Evolutionary conservation across 2,329 filamentous ascomycete species (phyloP), one percentile per base, ranked within the genome.

Genomic region (Pseudogymnoascus sp.): DNA sequence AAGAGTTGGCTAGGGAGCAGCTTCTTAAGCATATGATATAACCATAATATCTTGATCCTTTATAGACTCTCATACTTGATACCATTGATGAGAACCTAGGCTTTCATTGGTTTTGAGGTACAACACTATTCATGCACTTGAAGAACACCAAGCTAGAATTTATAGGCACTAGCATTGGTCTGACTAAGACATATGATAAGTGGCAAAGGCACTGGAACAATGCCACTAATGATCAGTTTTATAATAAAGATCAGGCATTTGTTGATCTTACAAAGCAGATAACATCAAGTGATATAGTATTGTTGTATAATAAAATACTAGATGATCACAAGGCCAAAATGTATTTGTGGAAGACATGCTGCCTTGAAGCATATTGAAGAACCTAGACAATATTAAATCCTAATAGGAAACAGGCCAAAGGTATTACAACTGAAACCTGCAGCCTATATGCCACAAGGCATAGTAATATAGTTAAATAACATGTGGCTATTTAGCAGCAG

Each of bases 251-350:
- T 17, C 15, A 8, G 41, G 15, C 9, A 27, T 44, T 44, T 27
- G 25, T 44, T 44, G 13, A 42, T 21, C n/a, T 61, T 58, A 29
- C n/a, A 13, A 58, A 61, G 15, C 42, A 61, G 42, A 55, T n/a
- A 13, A 61, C 29, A 7, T 58, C 13, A 8, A 3, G 4, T 2
- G 5, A 58, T 25, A 58, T 0, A 5, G 51, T n/a, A 6, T 36
- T 58, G 3, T 27, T 6, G 13, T 36, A 33, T 3, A 17, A 31
- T 4, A 12, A 10, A 6, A 15, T 36, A 1, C 60, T 9, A 55
- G 27, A 15, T 21, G 33, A 33, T 15, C n/a, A 8, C 10, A 13
- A 31, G 29, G 60, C 60, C 6, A 29, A 61, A 9, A 10, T 35
- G n/a, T 58, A 10, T 21, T 21, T 58, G 13, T 61, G 31, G 42